A percentile compares a stretch with the other conserved stretches of the same genome.
Evolutionary conservation across 2,329 filamentous ascomycete species (phyloP).

Genomic region (Hypoxylon sp.): DNA sequence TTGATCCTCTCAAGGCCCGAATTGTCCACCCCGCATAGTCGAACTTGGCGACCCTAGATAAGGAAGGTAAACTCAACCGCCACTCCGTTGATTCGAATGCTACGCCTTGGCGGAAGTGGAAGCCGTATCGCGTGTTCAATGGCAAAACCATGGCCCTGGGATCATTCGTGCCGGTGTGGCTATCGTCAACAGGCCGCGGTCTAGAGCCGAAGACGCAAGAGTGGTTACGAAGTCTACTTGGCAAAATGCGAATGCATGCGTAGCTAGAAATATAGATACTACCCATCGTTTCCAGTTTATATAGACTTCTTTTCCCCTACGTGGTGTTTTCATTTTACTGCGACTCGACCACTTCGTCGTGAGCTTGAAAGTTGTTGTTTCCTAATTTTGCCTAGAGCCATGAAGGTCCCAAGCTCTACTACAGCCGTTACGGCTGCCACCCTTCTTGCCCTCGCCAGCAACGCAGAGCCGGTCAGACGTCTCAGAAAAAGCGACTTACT

Average conservation of each 20-base stretch:
- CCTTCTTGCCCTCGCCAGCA: constrained; percentile 36
- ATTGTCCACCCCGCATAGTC: constrained; percentile 18
- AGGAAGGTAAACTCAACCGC: constrained; percentile 26
- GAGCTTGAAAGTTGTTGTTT: no score
- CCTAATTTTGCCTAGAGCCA: no score
- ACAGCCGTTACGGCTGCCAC: constrained; percentile 31
- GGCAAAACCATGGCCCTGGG: constrained; percentile 19
- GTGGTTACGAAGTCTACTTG: constrained; percentile 8
- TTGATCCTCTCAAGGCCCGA: constrained; percentile 17
- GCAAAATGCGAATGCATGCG: neutral
- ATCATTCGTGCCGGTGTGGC: constrained; percentile 10
- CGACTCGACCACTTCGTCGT: no score
- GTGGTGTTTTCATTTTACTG: no score
- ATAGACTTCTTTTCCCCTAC: no score
- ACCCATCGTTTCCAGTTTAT: no score
- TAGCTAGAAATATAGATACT: constrained; percentile 5
- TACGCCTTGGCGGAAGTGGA: constrained; percentile 27
- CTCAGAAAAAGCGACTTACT: constrained; percentile 11
- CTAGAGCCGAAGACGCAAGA: constrained; percentile 10
- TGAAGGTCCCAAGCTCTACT: constrained; percentile 34
- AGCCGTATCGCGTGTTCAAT: constrained; percentile 15
- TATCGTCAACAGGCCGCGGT: constrained; percentile 9
- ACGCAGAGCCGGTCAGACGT: constrained; percentile 35
- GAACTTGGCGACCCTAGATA: constrained; percentile 26
- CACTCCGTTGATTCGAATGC: constrained; percentile 12